These are phyloP conservation scores for Suhomyces coccinellae DNA, from an alignment of 1,139 yeast species.

Conservation along the genomic window DNA sequence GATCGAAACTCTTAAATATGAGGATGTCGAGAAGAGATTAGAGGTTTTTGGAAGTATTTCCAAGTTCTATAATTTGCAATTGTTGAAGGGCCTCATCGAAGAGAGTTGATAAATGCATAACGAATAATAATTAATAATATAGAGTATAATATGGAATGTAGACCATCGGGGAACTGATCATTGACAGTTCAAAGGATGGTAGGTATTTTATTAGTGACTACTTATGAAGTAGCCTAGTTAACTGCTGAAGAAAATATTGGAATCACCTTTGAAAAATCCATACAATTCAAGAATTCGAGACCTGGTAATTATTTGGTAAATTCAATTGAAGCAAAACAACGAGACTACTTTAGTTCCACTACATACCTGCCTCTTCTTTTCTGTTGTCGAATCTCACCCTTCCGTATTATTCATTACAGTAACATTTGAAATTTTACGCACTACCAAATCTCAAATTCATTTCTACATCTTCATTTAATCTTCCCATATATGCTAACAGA, in stretches of 20 bases:
- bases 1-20: constrained; percentile 57
- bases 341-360: too few relatives aligned
- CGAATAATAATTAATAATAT: background rate
- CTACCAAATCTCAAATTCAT: background rate
- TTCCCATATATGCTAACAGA: background rate
- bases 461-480: background rate
- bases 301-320: too few relatives aligned
- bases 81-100: constrained; percentile 52
- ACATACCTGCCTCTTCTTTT: too few relatives aligned
- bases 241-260: too few relatives aligned
- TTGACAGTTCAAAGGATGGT: too few relatives aligned
- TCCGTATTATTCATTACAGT: too few relatives aligned
- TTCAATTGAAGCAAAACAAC: too few relatives aligned
- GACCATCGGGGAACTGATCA: background rate
- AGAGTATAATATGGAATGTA: background rate
- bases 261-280: too few relatives aligned
- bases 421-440: background rate
- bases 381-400: too few relatives aligned
- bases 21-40: constrained; percentile 46
- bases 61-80: constrained; percentile 56
- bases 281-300: background rate
- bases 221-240: too few relatives aligned
- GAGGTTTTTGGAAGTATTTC: constrained; percentile 61
- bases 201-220: too few relatives aligned
- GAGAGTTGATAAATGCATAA: constrained; percentile 18